Evolutionary conservation across 768 basidiomycete genomes (phyloP), one percentile per base, ranked within the genome.

Genomic region (Russula ochroleuca): DNA sequence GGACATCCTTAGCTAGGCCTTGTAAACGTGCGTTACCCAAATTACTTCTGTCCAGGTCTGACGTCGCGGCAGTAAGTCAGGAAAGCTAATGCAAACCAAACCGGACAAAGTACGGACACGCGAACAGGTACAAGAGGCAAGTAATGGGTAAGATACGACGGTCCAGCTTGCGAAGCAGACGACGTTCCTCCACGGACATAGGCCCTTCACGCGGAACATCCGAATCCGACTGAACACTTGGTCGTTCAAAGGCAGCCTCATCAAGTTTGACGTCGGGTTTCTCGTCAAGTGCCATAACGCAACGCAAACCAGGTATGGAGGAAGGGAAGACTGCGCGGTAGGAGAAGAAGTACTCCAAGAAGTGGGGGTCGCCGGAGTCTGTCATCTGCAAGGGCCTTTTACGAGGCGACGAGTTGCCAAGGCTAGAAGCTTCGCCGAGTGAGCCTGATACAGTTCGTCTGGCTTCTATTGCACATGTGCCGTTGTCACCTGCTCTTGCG

Each of bases 1-100:
- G 81, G 14, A 70, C 75, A 64, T 91, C 87, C 43, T 82, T 71
- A 3, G 85, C 81, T 14, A 92, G 74, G 13, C 87, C 85, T 74
- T 87, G 87, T 43, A 91, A 76, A 56, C 89, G 81, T 52, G 90
- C 90, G 70, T 92, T 92, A 17, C 90, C 90, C 47, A 91, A 70
- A 70, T 91, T 91, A 0, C 86, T 85, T 59, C 91, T 82, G 72
- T 92, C 90, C 55, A 93, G 78, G 71, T 85, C 78, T 72, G 61
- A 47, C 50, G 21, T 52, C 7, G 41, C 19, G 14, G 5, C 3
- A 4, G 43, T 59, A 1, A 59, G 57, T 62, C n/a, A 15, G 14
- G 23, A 23, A 50, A 17, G 15, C 8, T 15, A 41, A n/a, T 25
- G 31, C 4, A 14, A 1, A 37, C 31, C 35, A 35, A 35, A 35